Evolutionary conservation across 2,329 filamentous ascomycete species (phyloP).

Genomic region (Byssothecium circinans): DNA sequence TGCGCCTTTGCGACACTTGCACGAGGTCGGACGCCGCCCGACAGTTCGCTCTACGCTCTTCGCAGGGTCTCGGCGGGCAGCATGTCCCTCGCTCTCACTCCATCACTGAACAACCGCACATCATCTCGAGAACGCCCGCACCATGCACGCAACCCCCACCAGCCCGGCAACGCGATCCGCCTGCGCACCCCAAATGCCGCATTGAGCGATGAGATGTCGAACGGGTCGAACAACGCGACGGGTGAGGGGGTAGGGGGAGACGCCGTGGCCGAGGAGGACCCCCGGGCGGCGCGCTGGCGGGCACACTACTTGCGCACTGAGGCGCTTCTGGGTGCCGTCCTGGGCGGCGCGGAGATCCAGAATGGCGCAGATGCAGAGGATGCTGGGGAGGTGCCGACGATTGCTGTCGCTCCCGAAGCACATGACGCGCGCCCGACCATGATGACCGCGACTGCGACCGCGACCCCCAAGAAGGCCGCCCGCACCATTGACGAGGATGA

Average conservation of each 20-base stretch:
- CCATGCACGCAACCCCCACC: constrained; percentile 45
- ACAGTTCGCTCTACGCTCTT: constrained; percentile 41
- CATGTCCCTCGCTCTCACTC: constrained; percentile 42
- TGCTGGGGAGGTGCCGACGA: constrained; percentile 22
- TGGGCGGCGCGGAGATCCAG: constrained; percentile 51
- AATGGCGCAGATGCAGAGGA: constrained; percentile 29
- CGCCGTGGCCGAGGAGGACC: constrained; percentile 50
- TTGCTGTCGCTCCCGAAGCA: constrained; percentile 36
- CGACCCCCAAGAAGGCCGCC: constrained; percentile 70
- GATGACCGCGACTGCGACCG: no score
- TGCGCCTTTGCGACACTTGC: constrained; percentile 43
- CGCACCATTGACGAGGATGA: constrained; percentile 81
- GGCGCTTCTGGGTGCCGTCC: constrained; percentile 74
- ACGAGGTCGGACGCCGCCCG: constrained; percentile 46
- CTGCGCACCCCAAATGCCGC: constrained; percentile 46
- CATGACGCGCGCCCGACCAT: constrained; percentile 50
- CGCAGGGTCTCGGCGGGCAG: constrained; percentile 33
- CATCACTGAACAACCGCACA: constrained; percentile 41
- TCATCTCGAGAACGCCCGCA: constrained; percentile 46
- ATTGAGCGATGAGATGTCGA: constrained; percentile 50
- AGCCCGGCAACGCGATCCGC: constrained; percentile 39
- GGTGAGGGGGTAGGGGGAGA: constrained; percentile 46
- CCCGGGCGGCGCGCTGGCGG: constrained; percentile 63
- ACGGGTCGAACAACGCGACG: constrained; percentile 40
- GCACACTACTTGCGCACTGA: constrained; percentile 78